Percentiles rank a stretch among this genome's conserved stretches.
Evolutionary conservation across 208 protist genomes (phyloP).

Genomic region (Trypanosoma vivax): DNA sequence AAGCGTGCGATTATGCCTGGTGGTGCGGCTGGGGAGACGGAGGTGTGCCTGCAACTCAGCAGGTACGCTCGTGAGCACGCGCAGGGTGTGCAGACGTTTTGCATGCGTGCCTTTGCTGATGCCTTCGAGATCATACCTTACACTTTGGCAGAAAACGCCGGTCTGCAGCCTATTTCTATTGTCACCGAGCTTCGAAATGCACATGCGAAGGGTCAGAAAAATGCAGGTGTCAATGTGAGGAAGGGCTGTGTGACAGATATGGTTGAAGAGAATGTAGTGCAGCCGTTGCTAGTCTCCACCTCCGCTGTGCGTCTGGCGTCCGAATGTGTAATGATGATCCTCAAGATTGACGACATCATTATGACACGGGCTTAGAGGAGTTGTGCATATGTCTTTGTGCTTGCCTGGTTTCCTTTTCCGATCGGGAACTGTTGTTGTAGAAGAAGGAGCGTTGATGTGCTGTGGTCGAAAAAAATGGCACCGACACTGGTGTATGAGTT

Average conservation of each 20-base stretch:
- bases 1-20: slow-evolving; percentile 93
- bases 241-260: slow-evolving; percentile 97
- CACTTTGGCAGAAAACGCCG: slow-evolving; percentile 99
- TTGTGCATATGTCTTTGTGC: not conserved
- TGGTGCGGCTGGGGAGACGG: slow-evolving; percentile 96
- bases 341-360: slow-evolving; percentile 95
- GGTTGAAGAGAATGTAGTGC: slow-evolving; percentile 96
- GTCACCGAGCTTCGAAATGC: slow-evolving; percentile 97
- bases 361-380: slow-evolving; percentile 66
- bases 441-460: too few species aligned
- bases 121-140: slow-evolving; percentile 98
- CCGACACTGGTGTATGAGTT: too few species aligned
- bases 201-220: slow-evolving; percentile 89
- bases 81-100: slow-evolving; percentile 88
- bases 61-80: slow-evolving; percentile 85
- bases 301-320: slow-evolving; percentile 96
- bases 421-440: too few species aligned
- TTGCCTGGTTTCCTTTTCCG: not conserved
- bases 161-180: slow-evolving; percentile 96
- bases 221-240: slow-evolving; percentile 94
- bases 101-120: slow-evolving; percentile 95
- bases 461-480: too few species aligned
- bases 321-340: slow-evolving; percentile 97
- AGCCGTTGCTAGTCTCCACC: slow-evolving; percentile 96
- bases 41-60: slow-evolving; percentile 89